phyloP scores from a whole-genome alignment of 139 green algal genomes.

The Picocystis salinarum region DNA sequence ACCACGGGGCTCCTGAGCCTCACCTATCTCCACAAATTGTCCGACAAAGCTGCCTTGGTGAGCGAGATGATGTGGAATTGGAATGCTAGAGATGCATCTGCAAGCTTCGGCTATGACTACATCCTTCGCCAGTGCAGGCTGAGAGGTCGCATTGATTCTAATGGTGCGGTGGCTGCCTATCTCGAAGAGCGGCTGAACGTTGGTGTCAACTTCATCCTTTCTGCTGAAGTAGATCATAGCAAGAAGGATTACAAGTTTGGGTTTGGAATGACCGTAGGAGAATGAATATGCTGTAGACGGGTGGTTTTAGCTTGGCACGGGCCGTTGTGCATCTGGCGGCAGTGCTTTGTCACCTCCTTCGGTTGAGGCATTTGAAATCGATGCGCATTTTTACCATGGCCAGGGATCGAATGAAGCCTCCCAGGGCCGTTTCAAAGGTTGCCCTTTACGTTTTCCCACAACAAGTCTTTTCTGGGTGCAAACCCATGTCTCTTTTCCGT shows the following conservation, averaged over 20 bases:
- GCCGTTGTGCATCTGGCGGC: too few species aligned
- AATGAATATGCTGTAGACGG: too few species aligned
- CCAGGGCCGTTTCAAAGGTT: too few species aligned
- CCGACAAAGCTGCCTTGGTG: constrained; percentile 70
- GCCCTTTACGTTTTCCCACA: too few species aligned
- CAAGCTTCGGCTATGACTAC: constrained; percentile 92
- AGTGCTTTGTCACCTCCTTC: too few species aligned
- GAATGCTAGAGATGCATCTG: constrained; percentile 61
- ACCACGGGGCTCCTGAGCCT: constrained; percentile 80
- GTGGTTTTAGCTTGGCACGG: too few species aligned
- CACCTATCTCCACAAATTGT: constrained; percentile 78
- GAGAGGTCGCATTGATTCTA: constrained; percentile 41
- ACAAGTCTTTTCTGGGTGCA: too few species aligned
- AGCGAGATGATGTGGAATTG: constrained; percentile 88
- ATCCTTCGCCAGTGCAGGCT: constrained; percentile 64
- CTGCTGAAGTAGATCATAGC: constrained; percentile 81
- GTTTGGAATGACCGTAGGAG: constrained; percentile 73
- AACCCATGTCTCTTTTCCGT: too few species aligned
- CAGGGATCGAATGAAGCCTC: too few species aligned
- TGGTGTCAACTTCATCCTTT: constrained; percentile 90
- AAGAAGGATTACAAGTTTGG: constrained; percentile 94
- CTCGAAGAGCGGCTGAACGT: constrained; percentile 87
- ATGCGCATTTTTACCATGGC: too few species aligned
- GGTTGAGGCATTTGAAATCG: too few species aligned
- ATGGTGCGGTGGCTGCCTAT: constrained; percentile 54